phyloP scores from a whole-genome alignment of 2,329 filamentous ascomycete species.

The Curvularia sp. region DNA sequence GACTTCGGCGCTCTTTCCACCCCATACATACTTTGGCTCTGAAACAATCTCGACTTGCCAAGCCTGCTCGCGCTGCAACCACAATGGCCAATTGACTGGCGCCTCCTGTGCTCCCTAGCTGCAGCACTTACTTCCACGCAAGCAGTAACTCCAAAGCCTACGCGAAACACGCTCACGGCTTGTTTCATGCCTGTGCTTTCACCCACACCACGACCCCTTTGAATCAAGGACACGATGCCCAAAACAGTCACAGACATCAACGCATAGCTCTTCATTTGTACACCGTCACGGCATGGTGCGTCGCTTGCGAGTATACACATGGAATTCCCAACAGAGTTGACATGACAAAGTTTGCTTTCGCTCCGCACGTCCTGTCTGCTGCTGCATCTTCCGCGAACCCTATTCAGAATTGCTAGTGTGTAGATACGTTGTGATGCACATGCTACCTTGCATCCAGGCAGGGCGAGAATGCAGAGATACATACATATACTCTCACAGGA shows the following conservation, averaged over 20 bases:
- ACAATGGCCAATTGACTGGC: conserved; percentile 1
- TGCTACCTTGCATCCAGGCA: not conserved
- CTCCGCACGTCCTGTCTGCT: not conserved
- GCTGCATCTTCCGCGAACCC: not conserved
- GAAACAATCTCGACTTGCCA: conserved; percentile 6
- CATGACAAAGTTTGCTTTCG: not conserved
- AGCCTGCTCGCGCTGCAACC: not conserved
- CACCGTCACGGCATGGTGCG: not conserved
- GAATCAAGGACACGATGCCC: not conserved
- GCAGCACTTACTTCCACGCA: conserved; percentile 9
- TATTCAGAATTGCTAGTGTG: not conserved
- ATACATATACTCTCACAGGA: not conserved
- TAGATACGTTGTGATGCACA: not conserved
- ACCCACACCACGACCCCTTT: not conserved
- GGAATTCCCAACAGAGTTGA: not conserved
- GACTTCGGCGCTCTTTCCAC: not conserved
- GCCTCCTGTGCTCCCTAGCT: not conserved
- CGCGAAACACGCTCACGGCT: conserved; percentile 26
- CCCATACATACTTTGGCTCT: conserved; percentile 3
- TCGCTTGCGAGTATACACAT: not conserved
- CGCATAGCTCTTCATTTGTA: not conserved
- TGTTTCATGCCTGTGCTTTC: conserved; percentile 14
- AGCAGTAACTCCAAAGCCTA: conserved; percentile 22
- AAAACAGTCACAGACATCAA: not conserved
- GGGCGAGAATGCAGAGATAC: not conserved